Evolutionary conservation across 495 filamentous ascomycete genomes (phyloP), one percentile per base, ranked within the genome.

Genomic region (Podospora didyma): DNA sequence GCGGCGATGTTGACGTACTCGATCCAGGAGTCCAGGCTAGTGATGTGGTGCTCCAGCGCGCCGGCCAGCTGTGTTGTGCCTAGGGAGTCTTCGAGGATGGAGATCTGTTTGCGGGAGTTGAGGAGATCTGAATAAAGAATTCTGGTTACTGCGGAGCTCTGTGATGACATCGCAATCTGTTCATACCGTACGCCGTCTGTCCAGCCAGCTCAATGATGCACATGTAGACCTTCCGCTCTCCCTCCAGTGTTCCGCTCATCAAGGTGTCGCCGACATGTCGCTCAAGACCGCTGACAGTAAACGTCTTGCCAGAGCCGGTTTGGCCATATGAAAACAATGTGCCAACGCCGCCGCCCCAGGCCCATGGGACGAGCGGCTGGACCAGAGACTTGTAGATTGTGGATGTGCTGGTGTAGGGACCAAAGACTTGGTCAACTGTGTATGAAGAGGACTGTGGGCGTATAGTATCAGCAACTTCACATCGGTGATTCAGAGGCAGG

Each of bases 261-360:
- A 68, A 21, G 0, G 56, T 49, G 17, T 59, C 61, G n/a, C 61
- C 63, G 1, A 68, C 60, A n/a, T 54, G 57, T 3, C 52, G 47
- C 24, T 65, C 53, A 2, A 68, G 54, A 2, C 56, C 56, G n/a
- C 57, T 62, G 31, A 79, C 69, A 7, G 75, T 79, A 51, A 66
- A 70, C 0, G 74, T 77, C 57, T 81, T 80, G 20, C 78, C 77
- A 1, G 75, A 78, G 0, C 74, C 75, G 1, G 77, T 79, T 46
- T 79, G 75, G 0, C 76, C 76, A 48, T 80, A 79, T 19, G 72
- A 72, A 31, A 80, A 74, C 7, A 79, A 49, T 0, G 75, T 68
- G 19, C 41, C 54, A 22, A 68, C 34, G 6, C 66, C 66, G 7
- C 66, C 66, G 5, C 56, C 46, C 61, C 61, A 63, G 0, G 63